These are phyloP conservation scores for Ochetophila trinervis DNA, from an alignment of 306 rosid genomes.

Conservation along the genomic window DNA sequence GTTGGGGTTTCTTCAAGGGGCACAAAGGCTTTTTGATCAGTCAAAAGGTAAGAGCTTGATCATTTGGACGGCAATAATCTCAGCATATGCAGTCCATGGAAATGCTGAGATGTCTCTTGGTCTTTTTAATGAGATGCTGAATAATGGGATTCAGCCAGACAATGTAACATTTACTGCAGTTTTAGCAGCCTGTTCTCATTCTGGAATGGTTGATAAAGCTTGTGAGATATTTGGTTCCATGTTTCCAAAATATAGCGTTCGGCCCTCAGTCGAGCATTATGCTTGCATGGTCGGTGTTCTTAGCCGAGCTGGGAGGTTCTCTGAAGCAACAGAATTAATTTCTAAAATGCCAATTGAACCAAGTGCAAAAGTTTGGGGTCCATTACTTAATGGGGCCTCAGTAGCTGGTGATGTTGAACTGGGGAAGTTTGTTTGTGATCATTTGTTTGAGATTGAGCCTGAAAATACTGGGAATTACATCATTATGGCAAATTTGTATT, in stretches of 20 bases:
- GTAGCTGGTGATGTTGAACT: conserved; percentile 64
- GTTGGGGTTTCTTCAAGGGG: conserved; percentile 62
- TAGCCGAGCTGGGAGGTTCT: conserved; percentile 73
- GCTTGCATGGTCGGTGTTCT: conserved; percentile 87
- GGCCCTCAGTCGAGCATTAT: conserved; percentile 78
- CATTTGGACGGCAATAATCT: conserved; percentile 77
- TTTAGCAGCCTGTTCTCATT: conserved; percentile 70
- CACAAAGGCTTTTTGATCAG: conserved; percentile 53
- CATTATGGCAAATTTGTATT: conserved; percentile 82
- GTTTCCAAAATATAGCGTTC: conserved; percentile 45
- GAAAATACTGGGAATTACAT: conserved; percentile 75
- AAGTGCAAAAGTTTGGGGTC: conserved; percentile 85
- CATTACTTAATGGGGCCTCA: conserved; percentile 76
- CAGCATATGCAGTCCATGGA: conserved; percentile 77
- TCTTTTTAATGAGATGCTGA: conserved; percentile 58
- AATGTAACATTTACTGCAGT: conserved; percentile 67
- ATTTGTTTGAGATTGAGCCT: conserved; percentile 64
- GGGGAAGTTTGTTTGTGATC: conserved; percentile 63
- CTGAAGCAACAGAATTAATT: conserved; percentile 61
- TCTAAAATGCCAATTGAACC: conserved; percentile 73
- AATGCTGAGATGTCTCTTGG: conserved; percentile 52
- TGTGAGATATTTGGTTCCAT: conserved; percentile 62
- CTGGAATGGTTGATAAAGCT: conserved; percentile 72
- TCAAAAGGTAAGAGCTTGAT: conserved; percentile 49
- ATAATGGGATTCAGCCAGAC: conserved; percentile 66